phyloP scores from a whole-genome alignment of 1,284 basidiomycete species.

The Austropuccinia psidii region DNA sequence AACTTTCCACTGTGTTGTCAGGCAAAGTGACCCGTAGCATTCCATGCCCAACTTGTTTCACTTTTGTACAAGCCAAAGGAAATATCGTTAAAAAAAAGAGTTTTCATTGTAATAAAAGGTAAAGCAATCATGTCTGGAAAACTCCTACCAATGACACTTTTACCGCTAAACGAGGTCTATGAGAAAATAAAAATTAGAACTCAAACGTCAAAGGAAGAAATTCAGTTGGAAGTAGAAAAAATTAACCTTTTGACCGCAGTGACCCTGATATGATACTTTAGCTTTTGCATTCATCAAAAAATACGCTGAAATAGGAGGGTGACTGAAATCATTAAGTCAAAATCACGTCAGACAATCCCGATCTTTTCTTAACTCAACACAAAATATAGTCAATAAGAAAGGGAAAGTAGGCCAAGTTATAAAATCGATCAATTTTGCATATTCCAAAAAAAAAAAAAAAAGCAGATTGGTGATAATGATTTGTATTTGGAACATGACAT shows the following conservation, averaged over 20 bases:
- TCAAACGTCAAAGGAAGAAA: too few species aligned
- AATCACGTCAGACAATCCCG: background rate
- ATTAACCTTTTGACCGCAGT: conserved; percentile 89
- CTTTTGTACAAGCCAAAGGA: conserved; percentile 47
- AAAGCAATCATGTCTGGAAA: too few species aligned
- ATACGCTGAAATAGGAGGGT: conserved; percentile 55
- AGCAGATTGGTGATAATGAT: background rate
- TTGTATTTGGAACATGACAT: conserved; percentile 55
- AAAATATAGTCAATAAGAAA: conserved; percentile 38
- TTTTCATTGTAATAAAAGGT: too few species aligned
- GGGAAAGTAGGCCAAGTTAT: conserved; percentile 47
- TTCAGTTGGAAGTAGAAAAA: conserved; percentile 49
- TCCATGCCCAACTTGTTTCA: conserved; percentile 94
- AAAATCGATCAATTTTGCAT: background rate
- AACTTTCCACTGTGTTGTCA: conserved; percentile 60
- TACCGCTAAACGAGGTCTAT: conserved; percentile 28
- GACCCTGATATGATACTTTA: conserved; percentile 72
- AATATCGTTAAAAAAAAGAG: too few species aligned
- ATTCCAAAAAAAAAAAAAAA: background rate
- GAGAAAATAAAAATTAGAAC: background rate
- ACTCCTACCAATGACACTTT: conserved; percentile 33
- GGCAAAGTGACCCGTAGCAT: conserved; percentile 63
- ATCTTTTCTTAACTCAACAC: background rate
- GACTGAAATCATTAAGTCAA: conserved; percentile 46
- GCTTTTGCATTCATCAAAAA: conserved; percentile 75